Evolutionary conservation across 2,329 filamentous ascomycete species (phyloP), one percentile per base, ranked within the genome.

Genomic region (Didymella arachidicola): DNA sequence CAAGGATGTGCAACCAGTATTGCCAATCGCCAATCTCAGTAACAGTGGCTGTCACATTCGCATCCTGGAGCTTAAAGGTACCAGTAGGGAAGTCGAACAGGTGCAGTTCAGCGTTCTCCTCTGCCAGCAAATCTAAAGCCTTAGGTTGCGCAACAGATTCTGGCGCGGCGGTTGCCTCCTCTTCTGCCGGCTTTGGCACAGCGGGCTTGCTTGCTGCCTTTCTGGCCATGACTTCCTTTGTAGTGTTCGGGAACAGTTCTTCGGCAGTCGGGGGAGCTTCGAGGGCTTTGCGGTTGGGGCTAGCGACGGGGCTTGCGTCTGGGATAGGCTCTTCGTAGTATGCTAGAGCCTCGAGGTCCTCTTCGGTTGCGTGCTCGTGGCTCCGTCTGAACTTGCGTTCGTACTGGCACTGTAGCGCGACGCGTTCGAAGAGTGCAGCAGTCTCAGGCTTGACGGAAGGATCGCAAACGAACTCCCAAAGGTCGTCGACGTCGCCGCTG

Each of bases 381-480:
- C 87, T 89, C 72, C 89, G 90, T 63, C 92, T 87, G 77, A 95
- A 96, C 78, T 97, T 98, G 72, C 94, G 87, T 81, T 99, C 95
- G 89, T 96, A 99, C 78, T 99, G 95, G 76, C 95, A 97, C 85
- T 97, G 89, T 57, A 91, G 86, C 7, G 95, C 91, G 52, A 92
- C 88, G 53, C 89, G 83, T 72, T 94, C 87, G 76, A 99, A 98
- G 16, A 89, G 86, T 44, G 89, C 84, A 25, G 95, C 89, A 68
- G 93, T 90, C 46, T 87, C 84, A 2, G 87, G 80, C 27, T 87
- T 82, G 41, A 90, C 86, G 12, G 88, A 88, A 38, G 83, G 77
- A 79, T 98, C 95, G 80, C 93, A 98, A 64, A 99, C 91, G 74
- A 98, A 99, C 77, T 99, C 94, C 84, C 92, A 99, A n/a, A 98